These are phyloP conservation scores for Daldinia eschscholtzii DNA, from an alignment of 2,329 filamentous ascomycete species.

Conservation along the genomic window DNA sequence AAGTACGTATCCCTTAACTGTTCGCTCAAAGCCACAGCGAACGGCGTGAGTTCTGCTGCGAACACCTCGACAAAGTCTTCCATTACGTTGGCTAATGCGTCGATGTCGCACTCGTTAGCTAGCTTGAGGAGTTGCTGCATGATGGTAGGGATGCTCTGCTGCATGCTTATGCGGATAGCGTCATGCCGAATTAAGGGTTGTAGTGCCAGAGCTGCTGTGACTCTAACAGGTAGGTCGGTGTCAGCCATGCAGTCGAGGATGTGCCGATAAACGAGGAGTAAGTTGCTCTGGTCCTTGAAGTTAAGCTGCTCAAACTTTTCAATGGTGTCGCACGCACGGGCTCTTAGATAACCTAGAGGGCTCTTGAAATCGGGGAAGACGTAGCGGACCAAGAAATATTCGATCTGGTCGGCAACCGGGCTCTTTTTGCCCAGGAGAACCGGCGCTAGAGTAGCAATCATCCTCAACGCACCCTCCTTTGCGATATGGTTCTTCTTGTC, in stretches of 20 bases:
- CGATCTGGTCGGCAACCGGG: slow-evolving; percentile 95
- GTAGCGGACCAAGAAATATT: slow-evolving; percentile 98
- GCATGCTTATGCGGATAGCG: slow-evolving; percentile 93
- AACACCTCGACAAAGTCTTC: slow-evolving; percentile 99
- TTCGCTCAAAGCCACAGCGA: slow-evolving; percentile 94
- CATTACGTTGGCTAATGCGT: slow-evolving; percentile 98
- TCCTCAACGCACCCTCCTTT: slow-evolving; percentile 95
- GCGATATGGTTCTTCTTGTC: slow-evolving; percentile 93
- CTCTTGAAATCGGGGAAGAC: slow-evolving; percentile 99
- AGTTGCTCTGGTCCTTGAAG: slow-evolving; percentile 96
- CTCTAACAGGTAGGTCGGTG: slow-evolving; percentile 89
- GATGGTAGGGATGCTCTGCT: slow-evolving; percentile 96
- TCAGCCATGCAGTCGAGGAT: slow-evolving; percentile 98
- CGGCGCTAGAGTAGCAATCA: slow-evolving; percentile 95
- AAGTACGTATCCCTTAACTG: slow-evolving; percentile 97
- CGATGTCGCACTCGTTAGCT: slow-evolving; percentile 97
- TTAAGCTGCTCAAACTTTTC: slow-evolving; percentile 98
- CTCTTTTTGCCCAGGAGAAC: slow-evolving; percentile 98
- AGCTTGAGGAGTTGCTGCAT: slow-evolving; percentile 99
- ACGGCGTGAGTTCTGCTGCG: slow-evolving; percentile 94
- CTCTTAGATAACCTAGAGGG: slow-evolving; percentile 89
- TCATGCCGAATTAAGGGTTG: slow-evolving; percentile 97
- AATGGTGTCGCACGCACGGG: slow-evolving; percentile 94
- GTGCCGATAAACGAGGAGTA: slow-evolving; percentile 95
- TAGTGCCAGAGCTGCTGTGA: slow-evolving; percentile 92